Percentiles rank a stretch among this genome's conserved stretches.
Conservation (phyloP, 306 rosid species). For the Pyrus betulifolia region DNA sequence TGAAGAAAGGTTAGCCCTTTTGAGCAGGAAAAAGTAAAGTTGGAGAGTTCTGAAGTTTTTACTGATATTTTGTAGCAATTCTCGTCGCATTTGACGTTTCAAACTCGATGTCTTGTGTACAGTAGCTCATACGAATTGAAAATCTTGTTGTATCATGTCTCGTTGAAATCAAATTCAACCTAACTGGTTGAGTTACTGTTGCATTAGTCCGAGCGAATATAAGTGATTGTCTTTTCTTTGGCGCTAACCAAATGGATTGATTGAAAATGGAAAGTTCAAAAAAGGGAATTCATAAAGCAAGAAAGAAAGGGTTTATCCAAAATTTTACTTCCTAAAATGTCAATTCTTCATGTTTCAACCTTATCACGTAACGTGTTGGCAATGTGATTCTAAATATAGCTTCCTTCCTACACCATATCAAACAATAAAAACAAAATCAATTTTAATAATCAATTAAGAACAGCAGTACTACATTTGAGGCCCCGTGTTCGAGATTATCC, state of each 20-base stretch:
- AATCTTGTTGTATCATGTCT: too few relatives aligned
- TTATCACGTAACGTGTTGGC: neutral
- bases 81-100: accelerated
- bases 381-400: neutral
- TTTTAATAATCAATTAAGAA: neutral
- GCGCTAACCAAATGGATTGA: neutral
- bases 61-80: too few relatives aligned
- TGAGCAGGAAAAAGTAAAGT: neutral
- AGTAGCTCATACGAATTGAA: too few relatives aligned
- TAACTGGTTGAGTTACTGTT: neutral
- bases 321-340: neutral
- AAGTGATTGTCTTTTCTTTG: neutral
- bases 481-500: too few relatives aligned
- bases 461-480: too few relatives aligned
- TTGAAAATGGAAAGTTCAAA: neutral
- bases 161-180: neutral
- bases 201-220: neutral
- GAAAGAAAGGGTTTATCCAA: neutral
- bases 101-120: too few relatives aligned
- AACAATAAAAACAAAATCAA: neutral
- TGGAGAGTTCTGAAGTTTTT: too few relatives aligned
- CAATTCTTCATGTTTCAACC: neutral
- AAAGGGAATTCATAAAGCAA: neutral
- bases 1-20: neutral
- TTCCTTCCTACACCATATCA: neutral